Evolutionary conservation across 495 filamentous ascomycete genomes (phyloP).

Genomic region (Penicillium verhagenii): DNA sequence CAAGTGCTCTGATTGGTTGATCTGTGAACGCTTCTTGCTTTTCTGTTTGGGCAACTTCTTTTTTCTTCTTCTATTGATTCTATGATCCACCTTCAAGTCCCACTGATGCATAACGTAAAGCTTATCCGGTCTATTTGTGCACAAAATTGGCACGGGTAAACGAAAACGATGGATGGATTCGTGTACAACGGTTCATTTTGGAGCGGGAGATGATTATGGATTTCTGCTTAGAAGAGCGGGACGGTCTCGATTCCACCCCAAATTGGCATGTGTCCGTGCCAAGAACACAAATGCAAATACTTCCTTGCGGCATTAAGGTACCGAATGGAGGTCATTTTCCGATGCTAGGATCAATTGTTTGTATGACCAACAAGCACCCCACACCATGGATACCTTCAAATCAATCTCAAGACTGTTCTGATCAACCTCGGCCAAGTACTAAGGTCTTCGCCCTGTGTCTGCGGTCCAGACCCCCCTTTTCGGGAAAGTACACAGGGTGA

Average conservation of each 20-base stretch:
- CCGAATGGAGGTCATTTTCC: background rate
- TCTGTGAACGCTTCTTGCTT: background rate
- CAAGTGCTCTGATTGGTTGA: background rate
- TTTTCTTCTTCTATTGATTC: conserved; percentile 3
- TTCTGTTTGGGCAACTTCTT: background rate
- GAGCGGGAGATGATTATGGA: background rate
- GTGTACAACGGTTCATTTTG: background rate
- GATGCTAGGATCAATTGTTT: background rate
- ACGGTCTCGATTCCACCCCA: conserved; percentile 9
- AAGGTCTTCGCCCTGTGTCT: too few species aligned
- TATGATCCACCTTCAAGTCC: background rate
- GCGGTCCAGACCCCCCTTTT: too few species aligned
- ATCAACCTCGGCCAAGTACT: too few species aligned
- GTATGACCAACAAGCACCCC: too few species aligned
- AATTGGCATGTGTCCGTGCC: background rate
- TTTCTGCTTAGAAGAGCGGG: conserved; percentile 11
- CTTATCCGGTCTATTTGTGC: conserved; percentile 10
- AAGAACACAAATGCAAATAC: background rate
- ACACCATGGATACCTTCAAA: too few species aligned
- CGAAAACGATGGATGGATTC: background rate
- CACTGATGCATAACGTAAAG: conserved; percentile 1
- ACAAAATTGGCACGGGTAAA: conserved; percentile 1
- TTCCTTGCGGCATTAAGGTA: background rate
- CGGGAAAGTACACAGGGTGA: too few species aligned
- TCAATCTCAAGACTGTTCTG: too few species aligned